These are phyloP conservation scores for Vitellaria paradoxa DNA, from an alignment of 179 eudicot genomes.

Conservation along the genomic window DNA sequence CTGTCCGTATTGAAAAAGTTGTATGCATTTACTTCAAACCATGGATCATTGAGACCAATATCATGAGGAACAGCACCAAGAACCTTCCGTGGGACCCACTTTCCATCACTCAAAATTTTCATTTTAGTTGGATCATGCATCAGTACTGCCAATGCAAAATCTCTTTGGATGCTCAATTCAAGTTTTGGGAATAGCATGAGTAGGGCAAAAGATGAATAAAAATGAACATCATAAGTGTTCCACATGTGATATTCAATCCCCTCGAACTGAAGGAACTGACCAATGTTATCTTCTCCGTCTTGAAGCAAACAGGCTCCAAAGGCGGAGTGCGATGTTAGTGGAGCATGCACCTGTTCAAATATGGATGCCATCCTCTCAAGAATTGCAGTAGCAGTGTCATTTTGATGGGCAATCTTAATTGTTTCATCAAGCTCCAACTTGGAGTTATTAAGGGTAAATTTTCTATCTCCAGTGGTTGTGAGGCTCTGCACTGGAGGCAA, in stretches of 20 bases:
- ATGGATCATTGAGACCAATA: conserved; percentile 85
- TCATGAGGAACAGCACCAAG: conserved; percentile 98
- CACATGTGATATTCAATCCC: conserved; percentile 26
- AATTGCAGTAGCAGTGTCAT: conserved; percentile 10
- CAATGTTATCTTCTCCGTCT: conserved; percentile 18
- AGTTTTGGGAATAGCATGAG: conserved; percentile 79
- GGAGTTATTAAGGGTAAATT: conserved; percentile 8
- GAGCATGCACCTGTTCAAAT: conserved; percentile 12
- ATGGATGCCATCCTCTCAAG: conserved; percentile 18
- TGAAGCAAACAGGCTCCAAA: conserved; percentile 17
- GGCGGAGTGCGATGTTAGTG: conserved; percentile 13
- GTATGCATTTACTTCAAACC: conserved; percentile 86
- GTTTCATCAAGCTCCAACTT: not conserved
- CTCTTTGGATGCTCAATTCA: conserved; percentile 87
- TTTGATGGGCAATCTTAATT: not conserved
- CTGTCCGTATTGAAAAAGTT: conserved; percentile 70
- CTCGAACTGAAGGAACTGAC: conserved; percentile 21
- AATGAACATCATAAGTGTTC: conserved; percentile 88
- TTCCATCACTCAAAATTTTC: conserved; percentile 65
- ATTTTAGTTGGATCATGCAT: conserved; percentile 84
- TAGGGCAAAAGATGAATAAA: conserved; percentile 74
- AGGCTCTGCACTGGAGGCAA: conserved; percentile 12
- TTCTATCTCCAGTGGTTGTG: not conserved
- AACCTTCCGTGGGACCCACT: conserved; percentile 60
- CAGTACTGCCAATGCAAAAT: conserved; percentile 87